phyloP scores from a whole-genome alignment of 768 basidiomycete species.

The Lactarius indigo region DNA sequence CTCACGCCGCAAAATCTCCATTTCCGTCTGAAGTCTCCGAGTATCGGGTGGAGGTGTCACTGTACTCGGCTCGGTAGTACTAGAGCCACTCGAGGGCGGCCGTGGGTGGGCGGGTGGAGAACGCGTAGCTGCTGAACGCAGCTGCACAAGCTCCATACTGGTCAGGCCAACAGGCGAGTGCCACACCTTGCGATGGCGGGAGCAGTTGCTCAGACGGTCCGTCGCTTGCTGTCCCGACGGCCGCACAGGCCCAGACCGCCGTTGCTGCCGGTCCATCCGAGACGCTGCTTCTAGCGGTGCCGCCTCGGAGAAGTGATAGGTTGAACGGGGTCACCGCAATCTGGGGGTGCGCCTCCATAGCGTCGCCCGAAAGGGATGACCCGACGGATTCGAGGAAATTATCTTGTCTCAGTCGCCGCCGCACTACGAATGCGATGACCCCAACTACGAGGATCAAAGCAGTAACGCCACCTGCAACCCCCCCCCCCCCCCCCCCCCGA shows the following conservation, averaged over 20 bases:
- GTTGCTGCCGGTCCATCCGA: not conserved
- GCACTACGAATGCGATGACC: not conserved
- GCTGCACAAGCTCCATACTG: constrained; percentile 11
- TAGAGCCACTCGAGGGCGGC: too few relatives aligned
- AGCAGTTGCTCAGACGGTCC: not conserved
- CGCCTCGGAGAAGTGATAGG: too few relatives aligned
- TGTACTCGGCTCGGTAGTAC: not conserved
- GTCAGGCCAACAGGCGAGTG: constrained; percentile 5
- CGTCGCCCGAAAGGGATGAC: not conserved
- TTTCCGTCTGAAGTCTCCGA: constrained; percentile 26
- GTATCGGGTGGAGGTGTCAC: not conserved
- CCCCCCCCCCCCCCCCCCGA: too few relatives aligned
- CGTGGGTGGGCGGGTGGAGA: too few relatives aligned
- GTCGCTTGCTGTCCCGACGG: too few relatives aligned
- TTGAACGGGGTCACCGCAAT: constrained; percentile 1
- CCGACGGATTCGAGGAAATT: not conserved
- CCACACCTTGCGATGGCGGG: not conserved
- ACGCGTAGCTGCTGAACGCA: not conserved
- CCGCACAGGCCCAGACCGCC: too few relatives aligned
- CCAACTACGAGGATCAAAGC: not conserved
- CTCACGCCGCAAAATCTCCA: constrained; percentile 30
- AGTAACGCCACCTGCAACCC: constrained; percentile 17
- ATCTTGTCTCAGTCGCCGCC: constrained; percentile 2
- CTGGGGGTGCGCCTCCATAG: not conserved
- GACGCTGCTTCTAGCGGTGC: not conserved